Conservation (phyloP, 2,329 filamentous ascomycete species). For the Thelonectria rubi region DNA sequence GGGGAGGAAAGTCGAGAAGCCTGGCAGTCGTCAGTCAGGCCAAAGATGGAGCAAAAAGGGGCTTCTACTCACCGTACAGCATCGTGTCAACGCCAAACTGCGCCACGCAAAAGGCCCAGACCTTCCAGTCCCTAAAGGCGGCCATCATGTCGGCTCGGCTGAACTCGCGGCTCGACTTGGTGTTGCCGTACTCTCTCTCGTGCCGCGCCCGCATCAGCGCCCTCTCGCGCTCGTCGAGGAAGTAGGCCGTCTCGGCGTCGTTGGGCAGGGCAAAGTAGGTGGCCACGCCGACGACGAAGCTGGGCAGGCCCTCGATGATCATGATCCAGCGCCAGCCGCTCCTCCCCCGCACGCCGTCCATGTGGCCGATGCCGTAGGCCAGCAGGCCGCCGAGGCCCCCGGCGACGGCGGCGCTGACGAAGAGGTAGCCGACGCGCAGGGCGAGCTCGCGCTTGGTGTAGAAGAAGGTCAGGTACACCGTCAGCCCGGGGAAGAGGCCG, state of each 20-base stretch:
- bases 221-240: constrained; percentile 65
- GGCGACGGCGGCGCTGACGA: constrained; percentile 74
- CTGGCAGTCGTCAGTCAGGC: constrained; percentile 46
- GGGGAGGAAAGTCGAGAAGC: constrained; percentile 80
- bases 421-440: constrained; percentile 76
- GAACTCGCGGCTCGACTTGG: constrained; percentile 56
- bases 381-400: constrained; percentile 78
- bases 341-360: constrained; percentile 72
- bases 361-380: constrained; percentile 76
- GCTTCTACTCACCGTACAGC: constrained; percentile 64
- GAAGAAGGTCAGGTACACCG: constrained; percentile 77
- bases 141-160: constrained; percentile 69
- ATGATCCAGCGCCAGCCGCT: constrained; percentile 78
- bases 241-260: constrained; percentile 63
- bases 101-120: constrained; percentile 73
- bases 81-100: constrained; percentile 81
- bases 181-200: constrained; percentile 57
- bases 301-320: constrained; percentile 60
- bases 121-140: constrained; percentile 78
- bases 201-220: constrained; percentile 67
- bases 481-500: constrained; percentile 74
- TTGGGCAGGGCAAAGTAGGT: constrained; percentile 50
- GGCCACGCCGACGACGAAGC: constrained; percentile 49
- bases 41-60: neutral
- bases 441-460: constrained; percentile 79